Base-by-base conservation (phyloP, 2,329 filamentous ascomycete genomes). In the Furcasterigmium sp. region DNA sequence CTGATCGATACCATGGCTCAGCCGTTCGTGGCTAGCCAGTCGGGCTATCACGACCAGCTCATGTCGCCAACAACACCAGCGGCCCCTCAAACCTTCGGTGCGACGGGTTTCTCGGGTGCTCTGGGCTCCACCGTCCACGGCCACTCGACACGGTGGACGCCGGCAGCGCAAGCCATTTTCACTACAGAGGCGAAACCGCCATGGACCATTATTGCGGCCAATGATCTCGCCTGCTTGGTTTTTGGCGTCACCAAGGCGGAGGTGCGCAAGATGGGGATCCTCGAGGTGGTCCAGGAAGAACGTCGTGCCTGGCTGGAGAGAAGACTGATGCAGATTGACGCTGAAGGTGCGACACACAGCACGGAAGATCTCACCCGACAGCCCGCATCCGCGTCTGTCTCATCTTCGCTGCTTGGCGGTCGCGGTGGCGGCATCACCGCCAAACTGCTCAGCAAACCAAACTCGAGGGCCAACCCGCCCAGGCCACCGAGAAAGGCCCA, bases 211-310 rank as follows among this genome's bases (percentile, higher is more conserved):
- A 78, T 96, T 42, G 88, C 93, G 3, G 93, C 93, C 39, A 98
- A 98, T 59, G 93, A 98, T 60, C 73, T 98, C 39, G 93, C 93
- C 15, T 98, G 93, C 64, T 73, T 98, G 35, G 85, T 97, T n/a
- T 98, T 97, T 67, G 93, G 93, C n/a, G 89, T 98, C 9, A 95
- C 91, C n/a, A 88, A 89, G 58, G 87, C 88, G 5, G 93, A 98
- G 63, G 87, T 98, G 19, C 82, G 90, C 43, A 96, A 90, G 59
- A 82, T 97, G 72, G 91, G 93, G 38, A 97, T 98, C 44, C 67
- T 98, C 46, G 91, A 97, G 60, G 89, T 98, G 23, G 90, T 98
- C 15, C 87, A 91, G 62, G 82, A 91, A 61, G 91, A 96, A 62
- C 78, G 90, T 46, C 76, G 91, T 52, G 80, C 83, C 21, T 98